Percentiles rank a stretch among this genome's conserved stretches.
These are phyloP conservation scores for Aspergillus biplanus DNA, from an alignment of 495 filamentous ascomycete genomes.

Conservation along the genomic window DNA sequence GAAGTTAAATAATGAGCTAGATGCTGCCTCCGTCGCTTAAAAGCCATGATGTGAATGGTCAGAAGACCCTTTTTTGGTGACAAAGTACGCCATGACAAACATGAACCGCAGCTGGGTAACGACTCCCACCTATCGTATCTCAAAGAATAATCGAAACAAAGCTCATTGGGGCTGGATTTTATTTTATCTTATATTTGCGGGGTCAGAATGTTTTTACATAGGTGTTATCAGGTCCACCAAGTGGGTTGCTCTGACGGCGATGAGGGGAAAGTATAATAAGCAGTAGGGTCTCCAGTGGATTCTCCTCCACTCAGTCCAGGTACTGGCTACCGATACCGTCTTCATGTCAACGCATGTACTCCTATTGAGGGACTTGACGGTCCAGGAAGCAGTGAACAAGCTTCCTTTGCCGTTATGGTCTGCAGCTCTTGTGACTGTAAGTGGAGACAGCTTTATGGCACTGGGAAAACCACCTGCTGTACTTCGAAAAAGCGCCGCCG, in stretches of 20 bases:
- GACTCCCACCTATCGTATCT: not conserved
- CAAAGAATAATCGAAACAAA: not conserved
- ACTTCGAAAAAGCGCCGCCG: no score
- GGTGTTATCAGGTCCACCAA: not conserved
- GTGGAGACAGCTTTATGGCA: not conserved
- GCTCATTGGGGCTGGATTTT: no score
- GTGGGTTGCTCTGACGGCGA: not conserved
- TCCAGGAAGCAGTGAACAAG: conserved; percentile 3
- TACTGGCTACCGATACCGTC: not conserved
- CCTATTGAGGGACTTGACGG: conserved; percentile 4
- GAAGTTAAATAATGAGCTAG: not conserved
- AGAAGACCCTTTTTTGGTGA: not conserved
- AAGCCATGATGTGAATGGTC: not conserved
- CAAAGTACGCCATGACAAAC: not conserved
- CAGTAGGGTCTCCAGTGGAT: not conserved
- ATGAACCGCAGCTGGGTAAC: no score
- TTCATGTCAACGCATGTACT: conserved; percentile 2
- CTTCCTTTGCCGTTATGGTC: conserved; percentile 10
- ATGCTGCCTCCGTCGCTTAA: not conserved
- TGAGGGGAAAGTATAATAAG: not conserved
- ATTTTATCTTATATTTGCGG: not conserved
- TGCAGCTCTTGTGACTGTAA: conserved; percentile 6
- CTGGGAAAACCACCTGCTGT: no score
- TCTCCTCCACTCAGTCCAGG: not conserved
- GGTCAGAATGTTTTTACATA: not conserved